Evolutionary conservation across 495 filamentous ascomycete species (phyloP), one percentile per base, ranked within the genome.

Genomic region (Cercophora newfieldiana): DNA sequence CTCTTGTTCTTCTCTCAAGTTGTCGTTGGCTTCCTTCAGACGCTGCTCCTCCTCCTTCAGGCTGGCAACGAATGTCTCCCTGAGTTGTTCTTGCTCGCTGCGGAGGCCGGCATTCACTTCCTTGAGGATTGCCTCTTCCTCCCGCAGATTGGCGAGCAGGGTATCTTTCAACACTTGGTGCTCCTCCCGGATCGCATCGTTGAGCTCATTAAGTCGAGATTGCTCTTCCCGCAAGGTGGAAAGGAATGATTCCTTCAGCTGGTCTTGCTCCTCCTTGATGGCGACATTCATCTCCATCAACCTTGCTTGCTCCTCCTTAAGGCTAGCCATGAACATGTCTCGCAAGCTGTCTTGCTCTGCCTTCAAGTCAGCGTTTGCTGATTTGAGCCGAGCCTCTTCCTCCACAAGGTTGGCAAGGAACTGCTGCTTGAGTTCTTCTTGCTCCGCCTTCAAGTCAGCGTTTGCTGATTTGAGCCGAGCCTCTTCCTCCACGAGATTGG

Each of bases 91-190:
- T 59, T 83, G 77, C 61, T 83, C 81, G 10, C 70, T 70, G 16
- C 66, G 58, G 3, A 81, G 80, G 24, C 79, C 83, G 4, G 87
- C 83, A 53, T 97, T 86, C 37, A 49, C 66, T 50, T 73, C 82
- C 69, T 95, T 91, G 1, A 96, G 84, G 61, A 87, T 83, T 59
- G 93, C 88, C 67, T 88, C 89, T 73, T 97, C 90, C 0, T 88
- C 87, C 29, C 81, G 80, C 7, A 80, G 80, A 33, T 80, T 86
- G 12, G 87, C 82, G 0, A 72, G 33, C 63, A 97, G 86, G 24
- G 91, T 88, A 19, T 86, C 81, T 71, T 96, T 92, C 8, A 96
- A 84, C 61, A 86, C 81, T 60, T 94, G 89, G 61, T 88, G 90
- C 72, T 97, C 90, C 0, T 88, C 86, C 28, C 81, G 81, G 30